Evolutionary conservation across 2,329 filamentous ascomycete genomes (phyloP), one percentile per base, ranked within the genome.

Genomic region (Parascedosporium putredinis): DNA sequence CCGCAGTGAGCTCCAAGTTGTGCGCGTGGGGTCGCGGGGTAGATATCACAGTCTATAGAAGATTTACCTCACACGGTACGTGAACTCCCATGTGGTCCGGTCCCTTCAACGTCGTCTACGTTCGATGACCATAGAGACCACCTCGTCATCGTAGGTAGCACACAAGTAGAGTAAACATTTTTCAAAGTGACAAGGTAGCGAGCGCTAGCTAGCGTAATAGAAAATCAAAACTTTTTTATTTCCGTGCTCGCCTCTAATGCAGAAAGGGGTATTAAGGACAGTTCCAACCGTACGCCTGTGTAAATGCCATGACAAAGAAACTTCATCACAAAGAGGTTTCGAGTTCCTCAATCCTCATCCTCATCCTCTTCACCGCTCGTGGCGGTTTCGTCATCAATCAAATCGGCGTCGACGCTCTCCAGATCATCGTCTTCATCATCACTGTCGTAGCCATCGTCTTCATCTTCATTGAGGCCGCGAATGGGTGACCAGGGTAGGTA

Each of bases 401-500:
- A 42, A 2, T 75, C 69, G 1, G 71, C 64, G 8, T 67, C 64
- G 2, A 68, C 67, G 1, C 67, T 67, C 1, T 72, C 71, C 2
- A 70, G 67, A 24, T 74, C 74, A 8, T 72, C 70, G 3, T 77
- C 75, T 4, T 72, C 69, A 14, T 75, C 74, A 40, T 75, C 75
- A 38, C 75, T 75, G 23, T 75, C 73, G 16, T 49, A 49, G 31
- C 75, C 74, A 45, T 77, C 70, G 12, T 73, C 74, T 5, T 74
- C 72, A 5, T 76, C 75, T 22, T 74, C 74, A 52, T 83, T 76
- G 9, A 89, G 67, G 0, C 86, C 87, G 1, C 82, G 81, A 31
- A 94, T 79, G 4, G 82, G 77, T 55, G 79, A 79, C 86, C 88
- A 96, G 47, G 83, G 74, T 25, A 91, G 76, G 60, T 95, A 96